Evolutionary conservation across 768 basidiomycete species (phyloP), one percentile per base, ranked within the genome.

Genomic region (Daedalea quercina): DNA sequence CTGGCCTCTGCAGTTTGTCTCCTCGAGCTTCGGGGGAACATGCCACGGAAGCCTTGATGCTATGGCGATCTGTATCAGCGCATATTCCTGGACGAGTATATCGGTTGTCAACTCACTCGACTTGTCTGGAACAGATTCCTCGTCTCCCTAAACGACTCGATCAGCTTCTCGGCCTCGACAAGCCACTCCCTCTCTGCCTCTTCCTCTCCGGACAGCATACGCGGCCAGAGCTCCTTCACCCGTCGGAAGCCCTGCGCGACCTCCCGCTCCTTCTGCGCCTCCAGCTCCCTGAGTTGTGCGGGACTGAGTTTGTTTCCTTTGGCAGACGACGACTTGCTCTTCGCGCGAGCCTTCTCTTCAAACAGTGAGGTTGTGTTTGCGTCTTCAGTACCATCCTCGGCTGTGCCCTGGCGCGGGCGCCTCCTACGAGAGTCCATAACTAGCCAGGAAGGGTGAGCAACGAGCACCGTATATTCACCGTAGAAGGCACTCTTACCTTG

Each of bases 81-180:
- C 15, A 3, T 6, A 6, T 40, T 19, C 37, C 15, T 19, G 7
- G n/a, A n/a, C 19, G 48, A 25, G 33, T 44, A 17, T 24, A 28
- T 44, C 26, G 9, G 22, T 31, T 33, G 22, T 44, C 9, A 20
- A 69, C 82, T 60, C 54, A 93, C 93, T 60, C 85, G 71, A 25
- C 84, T 84, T 2, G 85, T 82, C 60, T 86, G 75, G 64, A 95
- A 99, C 57, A 97, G 65, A 55, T 84, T 80, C 55, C 85, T 78
- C 0, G 94, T 94, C 70, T 93, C 86, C 49, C 95, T 74, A 70
- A 94, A 97, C 65, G 81, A 84, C 55, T 96, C 94, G 3, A 96
- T 78, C 44, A 99, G 73, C 59, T 81, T 86, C 63, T 91, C 90
- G 0, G 92, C 91, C 60, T 91, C 84, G 25, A 85, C 63, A 57